A percentile compares a stretch with the other conserved stretches of the same genome.
Conservation (phyloP, 1,284 basidiomycete species). For the Boletellus sp. region DNA sequence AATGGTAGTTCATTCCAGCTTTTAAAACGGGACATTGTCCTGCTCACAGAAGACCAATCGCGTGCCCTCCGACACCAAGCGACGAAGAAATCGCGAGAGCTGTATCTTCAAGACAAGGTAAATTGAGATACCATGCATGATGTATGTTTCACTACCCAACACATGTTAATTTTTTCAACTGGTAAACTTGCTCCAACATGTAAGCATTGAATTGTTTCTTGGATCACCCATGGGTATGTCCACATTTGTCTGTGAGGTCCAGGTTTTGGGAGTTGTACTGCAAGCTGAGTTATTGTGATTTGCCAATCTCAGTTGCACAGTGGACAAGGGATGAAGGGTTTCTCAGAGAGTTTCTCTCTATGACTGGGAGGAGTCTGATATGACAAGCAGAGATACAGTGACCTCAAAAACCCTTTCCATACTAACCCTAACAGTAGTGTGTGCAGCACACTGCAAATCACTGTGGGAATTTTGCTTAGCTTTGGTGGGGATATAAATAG, state of each 20-base stretch:
- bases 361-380: too few species aligned
- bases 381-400: too few species aligned
- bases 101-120: slow-evolving; percentile 2
- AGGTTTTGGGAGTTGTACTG: not conserved
- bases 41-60: slow-evolving; percentile 47
- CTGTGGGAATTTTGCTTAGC: too few species aligned
- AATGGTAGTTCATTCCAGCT: slow-evolving; percentile 58
- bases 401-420: too few species aligned
- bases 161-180: not conserved
- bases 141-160: not conserved
- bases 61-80: slow-evolving; percentile 6
- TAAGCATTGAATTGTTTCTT: not conserved
- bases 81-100: not conserved
- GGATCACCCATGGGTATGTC: not conserved
- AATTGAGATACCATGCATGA: not conserved
- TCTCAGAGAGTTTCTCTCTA: too few species aligned
- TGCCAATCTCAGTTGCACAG: too few species aligned
- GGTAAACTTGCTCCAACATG: too few species aligned
- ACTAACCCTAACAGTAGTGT: too few species aligned
- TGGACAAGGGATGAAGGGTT: too few species aligned
- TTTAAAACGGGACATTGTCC: slow-evolving; percentile 57
- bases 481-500: too few species aligned
- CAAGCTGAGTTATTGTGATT: not conserved
- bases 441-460: too few species aligned
- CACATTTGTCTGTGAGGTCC: not conserved